Base-by-base conservation (phyloP, 1,139 yeast genomes). In the Blastobotrys petasosporus region DNA sequence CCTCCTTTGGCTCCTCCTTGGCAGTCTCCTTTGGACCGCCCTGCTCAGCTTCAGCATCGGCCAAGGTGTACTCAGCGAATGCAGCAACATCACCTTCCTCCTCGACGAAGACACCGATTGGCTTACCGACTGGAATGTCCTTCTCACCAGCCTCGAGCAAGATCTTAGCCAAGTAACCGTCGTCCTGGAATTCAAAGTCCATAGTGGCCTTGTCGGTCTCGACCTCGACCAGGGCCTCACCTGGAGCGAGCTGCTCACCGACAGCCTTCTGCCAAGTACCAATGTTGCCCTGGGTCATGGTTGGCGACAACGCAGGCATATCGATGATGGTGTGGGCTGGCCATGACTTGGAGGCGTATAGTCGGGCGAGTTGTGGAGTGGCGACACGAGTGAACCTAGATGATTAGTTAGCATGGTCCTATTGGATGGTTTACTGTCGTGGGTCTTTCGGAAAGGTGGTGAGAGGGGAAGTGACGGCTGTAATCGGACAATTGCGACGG, bases 111-210 rank as follows among this genome's bases (percentile, higher is more conserved):
- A 92, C 96, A 54, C 96, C 98, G 67, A 94, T 85, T 62, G 98
- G 97, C 70, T 82, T 80, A 59, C 95, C 95, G 46, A 92, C 95
- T 42, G 94, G 88, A 48, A 94, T 74, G 61, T 92, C 96, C 69
- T 87, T 82, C 51, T 95, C 69, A 46, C 97, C 97, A 54, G 82
- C 90, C 32, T 79, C 88, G 54, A 88, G 76, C 58, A 94, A 74
- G 58, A 88, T 82, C 75, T 92, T 86, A 56, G 98, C 97, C 63
- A 92, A 74, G 73, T 66, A 88, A 50, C 98, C 99, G 50, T 94
- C 99, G 60, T 94, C 99, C 73, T 90, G 97, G 75, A 92, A 92
- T 71, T 92, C 99, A 62, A 88, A 92, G 71, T 94, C 99, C 96
- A 92, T 92, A 54, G 90, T 84, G 49, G 99, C 98, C 75, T 92